These are phyloP conservation scores for Mycena maculata DNA, from an alignment of 768 basidiomycete species.

Conservation along the genomic window DNA sequence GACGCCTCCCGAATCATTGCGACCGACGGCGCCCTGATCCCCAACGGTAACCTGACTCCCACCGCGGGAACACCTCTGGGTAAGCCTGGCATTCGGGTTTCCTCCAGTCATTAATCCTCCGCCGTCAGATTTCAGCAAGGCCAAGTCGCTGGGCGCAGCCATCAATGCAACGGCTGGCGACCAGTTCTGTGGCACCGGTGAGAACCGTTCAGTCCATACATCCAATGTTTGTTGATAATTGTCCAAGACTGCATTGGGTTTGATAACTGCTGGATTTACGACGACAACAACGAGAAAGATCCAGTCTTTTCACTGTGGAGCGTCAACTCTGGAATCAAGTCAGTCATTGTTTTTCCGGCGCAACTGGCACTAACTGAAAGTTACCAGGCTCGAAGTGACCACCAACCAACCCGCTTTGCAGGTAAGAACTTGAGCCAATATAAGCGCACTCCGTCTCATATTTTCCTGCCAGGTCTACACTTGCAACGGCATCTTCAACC, in stretches of 20 bases:
- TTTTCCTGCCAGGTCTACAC: conserved; percentile 49
- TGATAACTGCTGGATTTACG: conserved; percentile 61
- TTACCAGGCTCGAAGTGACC: conserved; percentile 52
- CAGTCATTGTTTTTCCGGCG: conserved; percentile 7
- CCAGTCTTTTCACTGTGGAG: conserved; percentile 57
- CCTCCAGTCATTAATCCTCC: too few relatives aligned
- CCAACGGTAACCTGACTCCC: too few relatives aligned
- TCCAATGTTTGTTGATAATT: not conserved
- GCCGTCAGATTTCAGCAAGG: conserved; percentile 51
- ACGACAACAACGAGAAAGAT: conserved; percentile 42
- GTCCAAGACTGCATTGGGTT: conserved; percentile 56
- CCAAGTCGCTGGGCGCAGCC: conserved; percentile 52
- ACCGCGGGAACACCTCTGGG: conserved; percentile 49
- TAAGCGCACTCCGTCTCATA: not conserved
- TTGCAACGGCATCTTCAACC: conserved; percentile 54
- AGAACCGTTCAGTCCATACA: not conserved
- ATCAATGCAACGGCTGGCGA: conserved; percentile 50
- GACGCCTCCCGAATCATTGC: conserved; percentile 51
- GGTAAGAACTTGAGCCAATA: conserved; percentile 35
- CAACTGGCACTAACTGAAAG: not conserved
- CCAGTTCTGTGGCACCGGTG: conserved; percentile 56
- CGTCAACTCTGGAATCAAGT: conserved; percentile 59
- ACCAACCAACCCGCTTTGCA: conserved; percentile 61
- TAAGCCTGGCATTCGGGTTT: too few relatives aligned
- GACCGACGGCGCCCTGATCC: conserved; percentile 54